phyloP scores from a whole-genome alignment of 441 rosid genomes.

The Erysimum cheiri region DNA sequence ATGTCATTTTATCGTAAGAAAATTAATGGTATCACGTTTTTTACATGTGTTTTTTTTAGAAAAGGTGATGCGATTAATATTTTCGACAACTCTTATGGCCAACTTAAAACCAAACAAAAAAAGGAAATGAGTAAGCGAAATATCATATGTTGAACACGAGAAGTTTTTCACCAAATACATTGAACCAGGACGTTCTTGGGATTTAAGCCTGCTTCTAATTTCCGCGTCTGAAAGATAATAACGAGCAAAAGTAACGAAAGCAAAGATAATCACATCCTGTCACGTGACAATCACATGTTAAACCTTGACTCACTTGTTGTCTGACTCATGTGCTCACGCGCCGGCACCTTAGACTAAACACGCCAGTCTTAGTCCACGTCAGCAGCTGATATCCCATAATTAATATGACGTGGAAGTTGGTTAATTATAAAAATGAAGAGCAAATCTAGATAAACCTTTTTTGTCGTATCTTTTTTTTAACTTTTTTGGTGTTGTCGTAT shows the following conservation, averaged over 20 bases:
- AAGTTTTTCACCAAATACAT: not conserved
- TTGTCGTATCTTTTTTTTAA: too few relatives aligned
- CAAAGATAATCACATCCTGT: not conserved
- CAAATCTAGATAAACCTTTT: not conserved
- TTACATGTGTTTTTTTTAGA: too few relatives aligned
- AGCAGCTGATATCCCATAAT: not conserved
- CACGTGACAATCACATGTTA: constrained; percentile 38
- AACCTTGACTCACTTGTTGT: constrained; percentile 18
- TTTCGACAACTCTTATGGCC: too few relatives aligned
- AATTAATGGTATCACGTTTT: too few relatives aligned
- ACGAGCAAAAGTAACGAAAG: not conserved
- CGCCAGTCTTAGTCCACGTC: constrained; percentile 14
- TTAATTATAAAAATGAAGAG: not conserved
- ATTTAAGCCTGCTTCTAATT: constrained; percentile 1
- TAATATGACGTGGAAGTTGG: constrained; percentile 14
- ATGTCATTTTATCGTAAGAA: too few relatives aligned
- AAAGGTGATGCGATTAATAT: too few relatives aligned
- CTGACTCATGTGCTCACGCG: constrained; percentile 24
- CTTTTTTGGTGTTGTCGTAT: not conserved
- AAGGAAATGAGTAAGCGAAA: not conserved
- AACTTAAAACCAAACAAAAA: too few relatives aligned
- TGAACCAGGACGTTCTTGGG: not conserved
- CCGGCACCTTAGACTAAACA: constrained; percentile 14
- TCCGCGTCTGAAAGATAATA: constrained; percentile 24
- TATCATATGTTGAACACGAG: too few relatives aligned